A percentile compares a stretch with the other conserved stretches of the same genome.
Evolutionary conservation across 257 asterid species (phyloP).

Genomic region (Nicotiana tomentosiformis): DNA sequence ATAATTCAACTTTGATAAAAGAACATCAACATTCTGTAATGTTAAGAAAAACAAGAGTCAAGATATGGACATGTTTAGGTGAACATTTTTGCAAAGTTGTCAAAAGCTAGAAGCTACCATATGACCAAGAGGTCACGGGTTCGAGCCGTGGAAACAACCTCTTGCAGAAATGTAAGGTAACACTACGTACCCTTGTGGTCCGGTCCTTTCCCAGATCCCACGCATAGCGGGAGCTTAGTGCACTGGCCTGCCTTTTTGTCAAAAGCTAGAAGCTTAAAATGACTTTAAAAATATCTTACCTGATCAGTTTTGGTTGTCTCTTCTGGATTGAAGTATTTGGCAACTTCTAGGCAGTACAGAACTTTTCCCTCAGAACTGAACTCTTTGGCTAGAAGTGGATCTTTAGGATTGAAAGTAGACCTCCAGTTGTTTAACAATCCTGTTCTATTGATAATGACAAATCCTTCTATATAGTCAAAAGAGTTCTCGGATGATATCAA

Average conservation of each 20-base stretch:
- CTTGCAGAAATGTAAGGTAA: no score
- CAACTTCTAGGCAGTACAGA: constrained; percentile 80
- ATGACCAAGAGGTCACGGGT: no score
- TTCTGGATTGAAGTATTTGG: constrained; percentile 64
- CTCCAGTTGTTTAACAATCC: constrained; percentile 83
- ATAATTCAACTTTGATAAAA: constrained; percentile 52
- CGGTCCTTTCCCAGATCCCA: no score
- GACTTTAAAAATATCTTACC: constrained; percentile 30
- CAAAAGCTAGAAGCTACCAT: not conserved
- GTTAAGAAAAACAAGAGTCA: constrained; percentile 5
- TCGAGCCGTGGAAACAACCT: no score
- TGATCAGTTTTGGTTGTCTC: constrained; percentile 31
- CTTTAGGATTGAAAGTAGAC: constrained; percentile 75
- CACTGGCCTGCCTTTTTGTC: not conserved
- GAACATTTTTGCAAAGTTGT: not conserved
- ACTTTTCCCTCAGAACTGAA: constrained; percentile 76
- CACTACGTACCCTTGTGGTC: no score
- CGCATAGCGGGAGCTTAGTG: no score
- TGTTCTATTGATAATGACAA: constrained; percentile 67
- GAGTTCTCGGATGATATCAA: constrained; percentile 50
- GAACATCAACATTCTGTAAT: constrained; percentile 54
- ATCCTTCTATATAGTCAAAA: constrained; percentile 81
- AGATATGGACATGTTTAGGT: not conserved
- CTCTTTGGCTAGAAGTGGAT: constrained; percentile 56
- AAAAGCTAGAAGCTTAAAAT: not conserved